These are phyloP conservation scores for Pythium grandisporangium DNA, from an alignment of 352 stramenopile genomes.

Conservation along the genomic window DNA sequence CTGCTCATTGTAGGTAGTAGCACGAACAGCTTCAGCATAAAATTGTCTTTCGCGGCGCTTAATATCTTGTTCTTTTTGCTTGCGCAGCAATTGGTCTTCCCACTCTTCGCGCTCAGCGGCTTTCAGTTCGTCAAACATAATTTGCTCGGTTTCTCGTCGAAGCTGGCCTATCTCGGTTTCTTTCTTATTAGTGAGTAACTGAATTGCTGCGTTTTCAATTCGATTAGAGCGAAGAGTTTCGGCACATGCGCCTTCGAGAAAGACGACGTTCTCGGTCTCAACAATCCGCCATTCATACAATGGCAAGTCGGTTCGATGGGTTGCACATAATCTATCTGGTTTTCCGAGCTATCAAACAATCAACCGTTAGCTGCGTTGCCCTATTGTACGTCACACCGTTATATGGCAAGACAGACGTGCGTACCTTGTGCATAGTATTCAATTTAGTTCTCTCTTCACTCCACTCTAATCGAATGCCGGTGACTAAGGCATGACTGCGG, in stretches of 20 bases:
- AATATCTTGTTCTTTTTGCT: slow-evolving; percentile 28
- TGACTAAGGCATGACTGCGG: slow-evolving; percentile 27
- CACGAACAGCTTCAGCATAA: slow-evolving; percentile 38
- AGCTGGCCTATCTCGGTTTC: slow-evolving; percentile 28
- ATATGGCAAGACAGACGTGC: too few species aligned
- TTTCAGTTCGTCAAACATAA: slow-evolving; percentile 20
- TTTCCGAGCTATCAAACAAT: too few species aligned
- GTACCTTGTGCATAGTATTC: slow-evolving; percentile 49
- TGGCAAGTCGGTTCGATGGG: too few species aligned
- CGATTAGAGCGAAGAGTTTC: slow-evolving; percentile 21
- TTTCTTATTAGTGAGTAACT: slow-evolving; percentile 18
- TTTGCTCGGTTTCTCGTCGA: slow-evolving; percentile 30
- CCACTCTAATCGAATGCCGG: slow-evolving; percentile 62
- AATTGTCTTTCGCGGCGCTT: slow-evolving; percentile 27
- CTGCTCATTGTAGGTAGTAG: slow-evolving; percentile 60
- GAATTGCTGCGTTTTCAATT: slow-evolving; percentile 23
- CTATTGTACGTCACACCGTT: too few species aligned
- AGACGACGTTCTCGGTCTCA: slow-evolving; percentile 37
- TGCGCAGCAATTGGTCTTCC: slow-evolving; percentile 25
- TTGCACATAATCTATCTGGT: too few species aligned
- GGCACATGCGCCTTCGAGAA: slow-evolving; percentile 30
- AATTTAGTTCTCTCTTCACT: slow-evolving; percentile 53
- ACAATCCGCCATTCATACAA: slow-evolving; percentile 28
- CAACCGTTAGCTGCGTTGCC: too few species aligned
- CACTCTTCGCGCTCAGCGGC: slow-evolving; percentile 16